These are phyloP conservation scores for Capsicum rhomboideum DNA, from an alignment of 257 asterid genomes.

Conservation along the genomic window DNA sequence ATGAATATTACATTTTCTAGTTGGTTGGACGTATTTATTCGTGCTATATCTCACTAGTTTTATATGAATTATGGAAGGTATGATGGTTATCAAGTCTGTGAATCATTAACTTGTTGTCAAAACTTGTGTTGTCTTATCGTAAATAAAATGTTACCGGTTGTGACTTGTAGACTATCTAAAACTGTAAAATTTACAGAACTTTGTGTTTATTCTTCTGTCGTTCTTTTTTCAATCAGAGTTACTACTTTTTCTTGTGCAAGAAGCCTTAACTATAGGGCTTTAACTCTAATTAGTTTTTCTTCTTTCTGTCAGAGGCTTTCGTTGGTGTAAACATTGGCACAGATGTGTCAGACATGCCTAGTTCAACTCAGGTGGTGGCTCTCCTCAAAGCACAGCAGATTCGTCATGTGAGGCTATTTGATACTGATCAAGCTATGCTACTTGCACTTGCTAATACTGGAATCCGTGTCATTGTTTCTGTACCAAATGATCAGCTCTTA, in stretches of 20 bases:
- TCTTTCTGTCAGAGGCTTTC: slow-evolving; percentile 43
- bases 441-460: slow-evolving; percentile 74
- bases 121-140: not conserved
- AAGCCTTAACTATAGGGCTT: not conserved
- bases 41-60: not conserved
- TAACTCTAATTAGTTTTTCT: not conserved
- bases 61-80: not conserved
- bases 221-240: not conserved
- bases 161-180: not conserved
- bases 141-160: not conserved
- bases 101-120: not conserved
- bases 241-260: not conserved
- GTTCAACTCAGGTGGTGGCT: slow-evolving; percentile 72
- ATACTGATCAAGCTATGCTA: slow-evolving; percentile 65
- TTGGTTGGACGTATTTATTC: not conserved
- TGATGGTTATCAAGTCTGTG: not conserved
- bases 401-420: slow-evolving; percentile 60
- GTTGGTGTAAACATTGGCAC: slow-evolving; percentile 84
- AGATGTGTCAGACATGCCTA: slow-evolving; percentile 75
- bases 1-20: not conserved
- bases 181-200: not conserved
- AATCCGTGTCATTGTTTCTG: slow-evolving; percentile 58
- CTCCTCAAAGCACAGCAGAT: slow-evolving; percentile 84
- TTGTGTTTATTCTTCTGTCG: not conserved
- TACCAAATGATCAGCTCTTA: slow-evolving; percentile 75